phyloP scores from a whole-genome alignment of 2,329 filamentous ascomycete genomes.

The Rosellinia necatrix region DNA sequence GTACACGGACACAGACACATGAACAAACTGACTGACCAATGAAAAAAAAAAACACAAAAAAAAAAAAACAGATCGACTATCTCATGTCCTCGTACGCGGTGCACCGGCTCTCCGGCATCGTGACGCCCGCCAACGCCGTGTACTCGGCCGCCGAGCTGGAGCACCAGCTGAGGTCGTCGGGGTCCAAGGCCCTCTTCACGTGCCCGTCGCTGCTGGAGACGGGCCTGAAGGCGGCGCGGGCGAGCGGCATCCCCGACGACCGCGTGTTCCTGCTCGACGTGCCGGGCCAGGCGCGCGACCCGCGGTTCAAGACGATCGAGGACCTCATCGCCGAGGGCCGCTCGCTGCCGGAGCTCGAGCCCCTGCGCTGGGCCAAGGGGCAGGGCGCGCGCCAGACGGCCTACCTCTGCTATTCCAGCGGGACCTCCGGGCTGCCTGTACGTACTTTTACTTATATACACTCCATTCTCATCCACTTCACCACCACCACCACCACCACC shows the following conservation, averaged over 20 bases:
- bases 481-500: background rate
- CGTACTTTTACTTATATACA: too few species aligned
- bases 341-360: conserved; percentile 53
- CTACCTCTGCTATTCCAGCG: conserved; percentile 75
- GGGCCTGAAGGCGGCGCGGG: conserved; percentile 65
- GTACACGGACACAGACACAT: too few species aligned
- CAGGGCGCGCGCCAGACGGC: conserved; percentile 67
- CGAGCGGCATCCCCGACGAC: conserved; percentile 62
- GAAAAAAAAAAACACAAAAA: too few species aligned
- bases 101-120: conserved; percentile 69
- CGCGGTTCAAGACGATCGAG: conserved; percentile 64
- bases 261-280: conserved; percentile 67
- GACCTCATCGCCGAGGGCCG: conserved; percentile 64
- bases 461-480: too few species aligned
- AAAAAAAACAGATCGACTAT: conserved; percentile 72
- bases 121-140: conserved; percentile 71
- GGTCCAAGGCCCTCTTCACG: conserved; percentile 71
- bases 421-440: conserved; percentile 73
- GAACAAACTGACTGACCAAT: conserved; percentile 12
- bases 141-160: conserved; percentile 70
- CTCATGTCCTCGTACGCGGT: conserved; percentile 69
- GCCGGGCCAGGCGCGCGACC: conserved; percentile 43
- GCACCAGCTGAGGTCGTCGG: conserved; percentile 68
- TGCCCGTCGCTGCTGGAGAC: conserved; percentile 66
- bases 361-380: conserved; percentile 59